phyloP scores from a whole-genome alignment of 2,329 filamentous ascomycete genomes.

The Xylariaceae sp. region DNA sequence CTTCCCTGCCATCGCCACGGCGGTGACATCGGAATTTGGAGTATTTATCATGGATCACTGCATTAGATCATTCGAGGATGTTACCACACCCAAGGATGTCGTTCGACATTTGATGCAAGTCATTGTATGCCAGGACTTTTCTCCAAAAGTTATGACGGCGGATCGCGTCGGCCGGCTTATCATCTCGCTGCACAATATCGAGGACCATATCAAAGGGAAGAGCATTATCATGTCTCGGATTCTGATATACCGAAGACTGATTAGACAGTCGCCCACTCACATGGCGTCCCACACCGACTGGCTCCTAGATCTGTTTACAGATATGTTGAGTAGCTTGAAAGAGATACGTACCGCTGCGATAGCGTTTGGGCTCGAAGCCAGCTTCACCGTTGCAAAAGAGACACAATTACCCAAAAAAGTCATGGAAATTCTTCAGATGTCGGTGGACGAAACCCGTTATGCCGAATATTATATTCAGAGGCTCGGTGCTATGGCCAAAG shows the following conservation, averaged over 20 bases:
- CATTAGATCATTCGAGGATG: conserved; percentile 66
- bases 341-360: conserved; percentile 74
- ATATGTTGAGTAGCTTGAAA: conserved; percentile 71
- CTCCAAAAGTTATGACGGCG: conserved; percentile 64
- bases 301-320: conserved; percentile 75
- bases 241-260: conserved; percentile 69
- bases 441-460: conserved; percentile 57
- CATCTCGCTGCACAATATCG: conserved; percentile 63
- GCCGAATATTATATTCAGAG: conserved; percentile 63
- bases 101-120: conserved; percentile 75
- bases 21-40: conserved; percentile 72
- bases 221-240: conserved; percentile 73
- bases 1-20: conserved; percentile 62
- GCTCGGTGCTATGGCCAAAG: conserved; percentile 62
- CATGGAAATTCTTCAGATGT: conserved; percentile 55
- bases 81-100: conserved; percentile 66
- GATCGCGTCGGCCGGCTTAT: conserved; percentile 68
- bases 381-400: conserved; percentile 63
- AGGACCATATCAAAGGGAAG: conserved; percentile 69
- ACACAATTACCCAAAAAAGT: conserved; percentile 61
- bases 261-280: conserved; percentile 62
- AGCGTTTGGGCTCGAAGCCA: conserved; percentile 64
- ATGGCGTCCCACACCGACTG: conserved; percentile 73
- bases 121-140: conserved; percentile 74
- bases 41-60: conserved; percentile 75